Base-by-base conservation (phyloP, 768 basidiomycete species). In the Nidula microcarpa region DNA sequence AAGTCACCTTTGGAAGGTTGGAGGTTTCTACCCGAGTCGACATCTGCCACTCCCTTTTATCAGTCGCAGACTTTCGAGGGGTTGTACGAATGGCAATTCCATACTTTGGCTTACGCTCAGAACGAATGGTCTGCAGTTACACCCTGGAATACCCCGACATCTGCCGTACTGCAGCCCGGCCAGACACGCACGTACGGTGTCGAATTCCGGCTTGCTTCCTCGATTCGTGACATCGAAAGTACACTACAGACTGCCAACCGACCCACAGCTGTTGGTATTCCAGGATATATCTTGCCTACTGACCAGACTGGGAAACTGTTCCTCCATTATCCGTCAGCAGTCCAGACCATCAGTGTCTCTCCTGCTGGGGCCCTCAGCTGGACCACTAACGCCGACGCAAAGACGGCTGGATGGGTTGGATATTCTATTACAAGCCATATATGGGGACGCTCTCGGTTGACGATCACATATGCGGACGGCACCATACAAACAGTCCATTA, bases 31-130 rank as follows among this genome's bases (percentile, higher is more conserved):
- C 72, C 75, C 2, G 80, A 81, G 60, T 70, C 72, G 17, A 80
- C 79, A 0, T 65, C 71, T 3, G 68, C 64, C 1, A 56, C 73
- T 1, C 76, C 78, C 1, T 77, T 66, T 53, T 83, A 83, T 57
- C 80, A 82, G 57, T 81, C 79, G 1, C 81, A 83, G 59, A 83
- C 81, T 0, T 83, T 83, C 57, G 81, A 83, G 58, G 81, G 74
- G 0, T 60, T 82, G 11, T 81, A 81, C 64, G 81, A 82, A 68
- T 82, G 81, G 80, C 76, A 79, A 58, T 80, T 81, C 61, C 81
- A 82, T 52, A 81, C 80, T 3, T 63, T 80, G 17, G 80, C 80
- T 0, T 81, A 80, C 59, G 79, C 80, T 10, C 67, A 81, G 56
- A 77, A 79, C 58, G 80, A 82, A 59, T 82, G 81, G 81, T 68